phyloP scores from a whole-genome alignment of 2,329 filamentous ascomycete species.

The Ophiocordyceps camponoti-floridani region DNA sequence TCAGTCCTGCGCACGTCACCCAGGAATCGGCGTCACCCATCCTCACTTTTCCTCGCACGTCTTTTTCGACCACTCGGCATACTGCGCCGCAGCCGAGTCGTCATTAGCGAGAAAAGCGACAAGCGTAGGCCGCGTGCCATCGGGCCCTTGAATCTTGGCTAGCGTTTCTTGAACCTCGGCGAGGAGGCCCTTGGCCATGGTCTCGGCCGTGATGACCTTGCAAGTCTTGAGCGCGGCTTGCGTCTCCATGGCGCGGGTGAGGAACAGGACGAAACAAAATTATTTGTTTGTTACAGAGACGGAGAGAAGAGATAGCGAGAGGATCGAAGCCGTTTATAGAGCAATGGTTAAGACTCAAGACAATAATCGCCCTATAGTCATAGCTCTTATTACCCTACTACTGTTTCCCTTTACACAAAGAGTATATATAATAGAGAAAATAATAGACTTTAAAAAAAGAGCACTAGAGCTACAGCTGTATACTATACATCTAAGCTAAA shows the following conservation, averaged over 20 bases:
- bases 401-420: too few species aligned
- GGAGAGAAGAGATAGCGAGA: too few species aligned
- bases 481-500: too few species aligned
- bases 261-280: neutral
- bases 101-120: constrained; percentile 85
- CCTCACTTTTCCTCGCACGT: constrained; percentile 90
- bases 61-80: constrained; percentile 94
- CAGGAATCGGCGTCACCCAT: neutral
- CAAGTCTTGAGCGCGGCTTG: constrained; percentile 46
- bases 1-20: neutral
- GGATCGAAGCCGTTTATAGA: too few species aligned
- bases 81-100: constrained; percentile 80
- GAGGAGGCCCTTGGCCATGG: constrained; percentile 68
- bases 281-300: neutral
- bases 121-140: constrained; percentile 47
- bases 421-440: too few species aligned
- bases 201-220: constrained; percentile 82
- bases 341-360: too few species aligned
- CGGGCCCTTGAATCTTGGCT: constrained; percentile 44
- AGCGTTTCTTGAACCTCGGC: constrained; percentile 62
- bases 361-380: too few species aligned
- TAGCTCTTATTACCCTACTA: too few species aligned
- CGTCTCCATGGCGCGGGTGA: constrained; percentile 1
- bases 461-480: too few species aligned
- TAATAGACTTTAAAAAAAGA: too few species aligned